Evolutionary conservation across 306 rosid species (phyloP), one percentile per base, ranked within the genome.

Genomic region (Aeschynomene evenia): DNA sequence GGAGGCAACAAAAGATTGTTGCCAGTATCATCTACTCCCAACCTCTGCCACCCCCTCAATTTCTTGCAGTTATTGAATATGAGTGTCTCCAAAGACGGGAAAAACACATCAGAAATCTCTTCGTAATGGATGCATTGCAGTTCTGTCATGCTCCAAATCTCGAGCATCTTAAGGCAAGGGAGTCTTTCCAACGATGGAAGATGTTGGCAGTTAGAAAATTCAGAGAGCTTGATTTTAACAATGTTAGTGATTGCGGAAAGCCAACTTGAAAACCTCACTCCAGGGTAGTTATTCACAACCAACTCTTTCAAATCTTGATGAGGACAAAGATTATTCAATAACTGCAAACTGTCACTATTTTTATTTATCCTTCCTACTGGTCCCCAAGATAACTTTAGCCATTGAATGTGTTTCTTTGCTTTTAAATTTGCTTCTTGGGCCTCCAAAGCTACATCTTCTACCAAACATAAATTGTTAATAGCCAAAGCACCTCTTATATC

Each of bases 111-210:
- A 26, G 37, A 55, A 26, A 24, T 28, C 61, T 13, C 9, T 16
- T 31, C 40, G 29, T 39, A 29, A 26, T 46, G 15, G 14, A 77
- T 28, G 43, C 56, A n/a, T 48, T 71, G 14, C 10, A 77, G 14
- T 21, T 4, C 15, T 13, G 2, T 0, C 20, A 70, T 20, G 0
- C 0, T 0, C 0, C 0, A 0, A 4, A 78, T 8, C 0, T 0
- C 0, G 18, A 71, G 37, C 12, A 0, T 0, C 40, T 72, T 46
- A 12, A 71, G 73, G 13, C 7, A 33, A 0, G 68, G 63, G 0
- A 77, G 48, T 34, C 10, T 20, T 49, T 66, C 56, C 37, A 72
- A 37, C 0, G 59, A 33, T 39, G 82, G 77, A 4, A 72, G 62
- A 61, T 10, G 14, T 2, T 60, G 15, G 18, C 60, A 60, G n/a